Percentiles rank a stretch among this genome's conserved stretches.
Conservation (phyloP, 1,139 yeast species). For the Ogataea hybrid region DNA sequence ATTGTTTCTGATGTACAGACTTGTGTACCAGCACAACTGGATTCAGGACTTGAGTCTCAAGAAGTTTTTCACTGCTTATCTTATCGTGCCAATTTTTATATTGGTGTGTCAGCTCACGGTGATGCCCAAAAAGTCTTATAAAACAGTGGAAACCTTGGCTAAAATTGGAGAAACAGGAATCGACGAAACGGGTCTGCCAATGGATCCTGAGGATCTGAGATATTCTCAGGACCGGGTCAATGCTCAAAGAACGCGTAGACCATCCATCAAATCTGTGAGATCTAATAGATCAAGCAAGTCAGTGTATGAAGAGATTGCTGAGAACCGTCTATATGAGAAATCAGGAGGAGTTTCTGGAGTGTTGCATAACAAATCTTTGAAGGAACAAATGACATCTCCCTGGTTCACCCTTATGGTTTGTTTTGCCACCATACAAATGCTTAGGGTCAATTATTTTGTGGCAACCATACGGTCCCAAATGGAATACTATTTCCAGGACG, state of each 20-base stretch:
- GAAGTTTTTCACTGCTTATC: conserved; percentile 62
- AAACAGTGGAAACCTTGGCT: conserved; percentile 65
- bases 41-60: conserved; percentile 37
- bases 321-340: conserved; percentile 48
- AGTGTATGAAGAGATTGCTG: conserved; percentile 63
- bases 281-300: conserved; percentile 41
- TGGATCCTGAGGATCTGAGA: conserved; percentile 38
- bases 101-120: conserved; percentile 66
- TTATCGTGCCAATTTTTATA: conserved; percentile 73
- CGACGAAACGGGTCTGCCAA: conserved; percentile 58
- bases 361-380: conserved; percentile 64
- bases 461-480: conserved; percentile 85
- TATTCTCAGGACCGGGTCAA: conserved; percentile 37
- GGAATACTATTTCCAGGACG: conserved; percentile 55
- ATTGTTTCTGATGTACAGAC: conserved; percentile 63
- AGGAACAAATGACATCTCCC: conserved; percentile 63
- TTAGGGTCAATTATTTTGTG: conserved; percentile 86
- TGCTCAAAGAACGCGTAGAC: conserved; percentile 37
- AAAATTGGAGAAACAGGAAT: conserved; percentile 68
- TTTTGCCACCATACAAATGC: conserved; percentile 84
- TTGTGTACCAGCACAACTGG: conserved; percentile 50
- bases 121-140: conserved; percentile 79
- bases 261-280: conserved; percentile 19
- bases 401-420: conserved; percentile 79
- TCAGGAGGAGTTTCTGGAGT: conserved; percentile 85